These are phyloP conservation scores for Inga laurina DNA, from an alignment of 306 rosid species.

Conservation along the genomic window DNA sequence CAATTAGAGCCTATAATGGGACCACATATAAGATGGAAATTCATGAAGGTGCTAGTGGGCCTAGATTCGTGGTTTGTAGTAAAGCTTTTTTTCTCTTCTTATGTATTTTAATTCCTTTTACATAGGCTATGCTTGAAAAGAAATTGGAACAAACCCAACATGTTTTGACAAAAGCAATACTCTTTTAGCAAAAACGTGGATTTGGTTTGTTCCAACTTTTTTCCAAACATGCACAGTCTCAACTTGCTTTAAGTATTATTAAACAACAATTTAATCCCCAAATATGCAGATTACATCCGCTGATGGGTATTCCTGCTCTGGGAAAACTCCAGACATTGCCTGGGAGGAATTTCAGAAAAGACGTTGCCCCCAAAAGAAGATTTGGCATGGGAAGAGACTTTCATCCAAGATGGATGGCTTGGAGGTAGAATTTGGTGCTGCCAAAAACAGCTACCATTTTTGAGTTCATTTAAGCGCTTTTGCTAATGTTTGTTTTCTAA, in stretches of 20 bases:
- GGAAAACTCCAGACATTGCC: slow-evolving; percentile 85
- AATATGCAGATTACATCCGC: slow-evolving; percentile 58
- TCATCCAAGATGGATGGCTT: slow-evolving; percentile 79
- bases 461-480: slow-evolving; percentile 13
- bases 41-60: slow-evolving; percentile 81
- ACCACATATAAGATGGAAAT: slow-evolving; percentile 71
- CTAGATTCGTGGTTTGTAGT: slow-evolving; percentile 68
- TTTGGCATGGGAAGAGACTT: slow-evolving; percentile 85
- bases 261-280: slow-evolving; percentile 13
- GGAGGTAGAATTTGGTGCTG: slow-evolving; percentile 60
- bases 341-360: slow-evolving; percentile 80
- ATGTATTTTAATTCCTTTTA: slow-evolving; percentile 12
- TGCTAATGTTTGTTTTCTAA: slow-evolving; percentile 3
- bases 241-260: slow-evolving; percentile 24
- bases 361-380: slow-evolving; percentile 55
- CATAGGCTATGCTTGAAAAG: not conserved
- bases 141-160: not conserved
- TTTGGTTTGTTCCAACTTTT: not conserved
- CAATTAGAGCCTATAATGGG: slow-evolving; percentile 69
- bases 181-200: not conserved
- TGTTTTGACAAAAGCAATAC: not conserved
- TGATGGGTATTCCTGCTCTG: slow-evolving; percentile 72
- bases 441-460: slow-evolving; percentile 1
- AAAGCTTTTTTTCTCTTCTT: slow-evolving; percentile 20
- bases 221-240: not conserved